Percentiles rank a stretch among this genome's conserved stretches.
Evolutionary conservation across 371 early-diverging fungal species (phyloP).

Genomic region (Dinochytrium kinnereticum): DNA sequence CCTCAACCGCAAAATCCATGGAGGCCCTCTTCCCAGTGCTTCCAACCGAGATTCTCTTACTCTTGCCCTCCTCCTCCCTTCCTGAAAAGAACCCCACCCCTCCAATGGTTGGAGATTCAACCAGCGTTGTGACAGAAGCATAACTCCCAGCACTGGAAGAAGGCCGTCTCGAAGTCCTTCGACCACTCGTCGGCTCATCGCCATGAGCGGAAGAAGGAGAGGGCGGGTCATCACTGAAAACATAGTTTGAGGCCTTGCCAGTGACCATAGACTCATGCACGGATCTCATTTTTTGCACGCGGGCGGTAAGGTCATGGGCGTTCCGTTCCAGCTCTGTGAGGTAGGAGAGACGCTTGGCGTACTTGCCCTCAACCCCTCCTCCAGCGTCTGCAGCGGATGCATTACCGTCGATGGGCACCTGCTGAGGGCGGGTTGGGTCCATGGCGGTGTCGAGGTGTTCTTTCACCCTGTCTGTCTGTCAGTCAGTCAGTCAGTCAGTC

Average conservation of each 20-base stretch:
- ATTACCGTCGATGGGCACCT: too few relatives aligned
- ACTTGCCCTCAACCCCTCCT: background rate
- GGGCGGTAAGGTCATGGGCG: background rate
- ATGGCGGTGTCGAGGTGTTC: too few relatives aligned
- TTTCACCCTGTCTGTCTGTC: too few relatives aligned
- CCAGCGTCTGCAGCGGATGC: too few relatives aligned
- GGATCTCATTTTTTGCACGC: background rate
- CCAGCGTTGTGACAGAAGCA: background rate
- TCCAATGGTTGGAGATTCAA: background rate
- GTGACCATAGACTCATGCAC: background rate
- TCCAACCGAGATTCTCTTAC: too few relatives aligned
- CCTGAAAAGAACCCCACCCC: too few relatives aligned
- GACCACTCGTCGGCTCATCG: background rate
- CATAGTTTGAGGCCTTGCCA: conserved; percentile 2
- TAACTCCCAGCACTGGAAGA: background rate
- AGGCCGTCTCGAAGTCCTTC: background rate
- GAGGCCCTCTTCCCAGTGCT: too few relatives aligned
- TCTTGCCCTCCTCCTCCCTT: too few relatives aligned
- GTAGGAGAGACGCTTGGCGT: conserved; percentile 12
- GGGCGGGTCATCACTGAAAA: background rate
- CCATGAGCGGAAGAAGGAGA: background rate
- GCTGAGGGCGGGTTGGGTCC: too few relatives aligned
- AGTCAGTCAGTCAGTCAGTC: too few relatives aligned
- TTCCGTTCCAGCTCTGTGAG: conserved; percentile 1
- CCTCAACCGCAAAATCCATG: background rate